Evolutionary conservation across 1,139 yeast species (phyloP).

Genomic region (Diutina sp.): DNA sequence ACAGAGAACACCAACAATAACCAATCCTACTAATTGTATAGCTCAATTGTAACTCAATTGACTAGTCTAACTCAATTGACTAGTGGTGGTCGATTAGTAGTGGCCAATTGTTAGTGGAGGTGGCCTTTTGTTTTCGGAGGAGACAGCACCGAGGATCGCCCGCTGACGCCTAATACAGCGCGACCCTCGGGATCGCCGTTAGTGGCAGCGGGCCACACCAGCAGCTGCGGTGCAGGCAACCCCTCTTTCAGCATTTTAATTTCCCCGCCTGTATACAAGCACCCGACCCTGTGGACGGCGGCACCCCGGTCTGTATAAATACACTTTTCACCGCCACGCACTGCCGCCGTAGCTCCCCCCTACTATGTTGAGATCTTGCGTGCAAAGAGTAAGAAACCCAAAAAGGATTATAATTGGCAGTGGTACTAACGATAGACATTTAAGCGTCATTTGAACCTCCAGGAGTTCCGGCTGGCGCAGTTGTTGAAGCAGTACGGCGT

Average conservation of each 20-base stretch:
- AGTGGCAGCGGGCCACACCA: background rate
- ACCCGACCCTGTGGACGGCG: background rate
- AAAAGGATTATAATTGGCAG: too few relatives aligned
- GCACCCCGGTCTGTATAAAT: background rate
- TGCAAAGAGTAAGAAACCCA: background rate
- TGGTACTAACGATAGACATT: conserved; percentile 10
- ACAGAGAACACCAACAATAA: background rate
- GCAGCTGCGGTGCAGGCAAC: background rate
- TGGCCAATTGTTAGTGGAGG: too few relatives aligned
- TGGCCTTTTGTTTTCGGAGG: too few relatives aligned
- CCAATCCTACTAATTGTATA: too few relatives aligned
- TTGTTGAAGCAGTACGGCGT: conserved; percentile 72
- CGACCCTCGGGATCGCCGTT: background rate
- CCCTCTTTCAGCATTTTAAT: background rate
- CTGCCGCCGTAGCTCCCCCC: background rate
- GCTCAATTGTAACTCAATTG: too few relatives aligned
- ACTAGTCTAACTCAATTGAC: too few relatives aligned
- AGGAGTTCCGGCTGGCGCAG: conserved; percentile 93
- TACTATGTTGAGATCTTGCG: background rate
- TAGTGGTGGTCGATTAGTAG: too few relatives aligned
- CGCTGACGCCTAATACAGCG: background rate
- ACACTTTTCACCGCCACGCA: background rate
- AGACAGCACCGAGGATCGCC: background rate
- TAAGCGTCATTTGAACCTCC: conserved; percentile 74
- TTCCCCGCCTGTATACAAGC: background rate